These are phyloP conservation scores for Westerdykella ornata DNA, from an alignment of 2,329 filamentous ascomycete genomes.

Conservation along the genomic window DNA sequence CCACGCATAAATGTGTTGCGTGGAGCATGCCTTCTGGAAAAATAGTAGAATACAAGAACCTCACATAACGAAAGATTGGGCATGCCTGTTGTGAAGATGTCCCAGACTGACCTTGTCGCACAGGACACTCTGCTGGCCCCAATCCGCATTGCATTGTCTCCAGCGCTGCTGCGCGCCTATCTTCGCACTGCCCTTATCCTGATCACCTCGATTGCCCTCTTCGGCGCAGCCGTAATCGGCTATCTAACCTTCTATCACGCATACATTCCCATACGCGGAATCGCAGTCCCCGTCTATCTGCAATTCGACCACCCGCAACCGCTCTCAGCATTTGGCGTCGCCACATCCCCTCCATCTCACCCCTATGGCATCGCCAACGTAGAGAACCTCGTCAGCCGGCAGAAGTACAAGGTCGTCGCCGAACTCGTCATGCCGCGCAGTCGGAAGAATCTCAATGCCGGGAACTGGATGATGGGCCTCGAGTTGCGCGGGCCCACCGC, in stretches of 20 bases:
- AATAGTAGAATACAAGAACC: too few relatives aligned
- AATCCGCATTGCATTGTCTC: conserved; percentile 52
- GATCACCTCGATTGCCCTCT: conserved; percentile 48
- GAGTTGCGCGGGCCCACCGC: conserved; percentile 50
- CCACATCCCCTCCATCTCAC: conserved; percentile 2
- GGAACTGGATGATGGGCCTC: conserved; percentile 93
- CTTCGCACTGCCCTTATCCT: conserved; percentile 53
- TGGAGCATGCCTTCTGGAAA: too few relatives aligned
- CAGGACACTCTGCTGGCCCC: conserved; percentile 51
- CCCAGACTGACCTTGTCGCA: conserved; percentile 5
- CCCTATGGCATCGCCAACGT: conserved; percentile 51
- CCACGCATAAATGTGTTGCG: too few relatives aligned
- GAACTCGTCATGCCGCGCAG: conserved; percentile 72
- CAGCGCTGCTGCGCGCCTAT: conserved; percentile 58
- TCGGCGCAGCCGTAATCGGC: conserved; percentile 53
- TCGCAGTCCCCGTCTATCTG: conserved; percentile 57
- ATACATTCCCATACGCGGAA: conserved; percentile 60
- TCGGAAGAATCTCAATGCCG: conserved; percentile 63
- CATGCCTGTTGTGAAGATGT: not conserved
- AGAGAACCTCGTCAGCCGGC: conserved; percentile 47
- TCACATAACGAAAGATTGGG: too few relatives aligned
- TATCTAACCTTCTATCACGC: conserved; percentile 63
- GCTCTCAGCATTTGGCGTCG: not conserved
- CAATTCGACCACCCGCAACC: conserved; percentile 52
- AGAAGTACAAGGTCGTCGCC: conserved; percentile 79